These are phyloP conservation scores for Filobasidium floriforme DNA, from an alignment of 768 basidiomycete genomes.

Conservation along the genomic window DNA sequence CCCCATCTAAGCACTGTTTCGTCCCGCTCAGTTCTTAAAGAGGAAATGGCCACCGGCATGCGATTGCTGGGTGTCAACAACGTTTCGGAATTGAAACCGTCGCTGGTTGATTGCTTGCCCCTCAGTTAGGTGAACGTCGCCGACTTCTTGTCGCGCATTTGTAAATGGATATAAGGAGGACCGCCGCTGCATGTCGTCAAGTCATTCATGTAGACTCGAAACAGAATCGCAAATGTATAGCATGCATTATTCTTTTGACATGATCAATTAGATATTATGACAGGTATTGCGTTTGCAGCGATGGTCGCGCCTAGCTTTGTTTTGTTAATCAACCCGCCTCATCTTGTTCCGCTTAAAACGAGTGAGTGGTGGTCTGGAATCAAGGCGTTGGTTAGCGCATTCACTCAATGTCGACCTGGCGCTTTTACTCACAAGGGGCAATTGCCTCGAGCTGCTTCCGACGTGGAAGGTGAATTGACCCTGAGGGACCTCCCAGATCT, in stretches of 20 bases:
- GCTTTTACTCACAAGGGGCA: conserved; percentile 23
- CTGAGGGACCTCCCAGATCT: conserved; percentile 65
- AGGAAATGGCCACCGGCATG: conserved; percentile 73
- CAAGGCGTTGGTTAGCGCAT: no score
- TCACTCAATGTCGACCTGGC: background rate
- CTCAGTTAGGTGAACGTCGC: background rate
- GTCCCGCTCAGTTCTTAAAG: conserved; percentile 52
- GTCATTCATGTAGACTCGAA: no score
- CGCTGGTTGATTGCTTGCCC: conserved; percentile 54
- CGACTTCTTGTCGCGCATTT: no score
- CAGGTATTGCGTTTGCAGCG: no score
- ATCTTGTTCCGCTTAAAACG: background rate
- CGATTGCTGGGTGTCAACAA: conserved; percentile 62
- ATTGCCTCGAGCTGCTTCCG: conserved; percentile 46
- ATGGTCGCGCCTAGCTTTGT: no score
- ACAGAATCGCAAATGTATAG: no score
- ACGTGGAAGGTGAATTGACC: conserved; percentile 60
- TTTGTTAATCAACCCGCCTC: background rate
- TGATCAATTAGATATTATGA: no score
- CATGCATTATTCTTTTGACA: no score
- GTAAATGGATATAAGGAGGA: no score
- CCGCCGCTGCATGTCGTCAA: no score
- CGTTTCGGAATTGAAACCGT: conserved; percentile 61
- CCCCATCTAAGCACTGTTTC: background rate
- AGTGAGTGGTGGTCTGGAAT: background rate